Evolutionary conservation across 148 eudicot genomes (phyloP), one percentile per base, ranked within the genome.

Genomic region (Hydrangea macrophylla): DNA sequence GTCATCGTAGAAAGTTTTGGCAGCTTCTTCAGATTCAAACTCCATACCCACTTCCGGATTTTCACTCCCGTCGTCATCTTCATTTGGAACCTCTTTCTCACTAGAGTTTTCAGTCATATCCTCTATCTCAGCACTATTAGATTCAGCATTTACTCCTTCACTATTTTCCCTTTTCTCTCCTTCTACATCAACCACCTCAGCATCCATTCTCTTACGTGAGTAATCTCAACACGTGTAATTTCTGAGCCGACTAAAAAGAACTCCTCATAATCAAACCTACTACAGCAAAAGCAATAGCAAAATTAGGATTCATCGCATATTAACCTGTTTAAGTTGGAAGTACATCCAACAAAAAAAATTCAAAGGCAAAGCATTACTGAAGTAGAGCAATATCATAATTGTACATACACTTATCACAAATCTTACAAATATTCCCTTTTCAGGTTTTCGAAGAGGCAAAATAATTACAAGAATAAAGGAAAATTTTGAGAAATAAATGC

Each of bases 21-120:
- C 80, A 71, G 73, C 76, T 73, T 79, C 81, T 76, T 82, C 81
- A 26, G 74, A 62, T 60, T 79, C 74, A 27, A 82, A 79, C 62
- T 79, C 83, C 86, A 79, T 76, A 55, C 79, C 79, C 51, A 76
- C 70, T 26, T 9, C 65, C 10, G 74, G 81, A 35, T 78, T 75
- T 32, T 40, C 18, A 23, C 24, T 59, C 23, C 62, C 82, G 48
- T 64, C 66, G 7, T 71, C 81, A 7, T 56, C 62, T 42, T 58
- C 37, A 74, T 61, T 50, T 55, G 27, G 51, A 51, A 27, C 65
- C 27, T 57, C 81, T 31, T 60, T 60, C 28, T 51, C 81, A 57
- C 58, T 60, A 63, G 69, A 57, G 33, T 44, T 60, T 64, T 45
- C 68, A 27, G 36, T 35, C 35, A 22, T 32, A 32, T 22, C 58